These are phyloP conservation scores for Phytophthora sp. DNA, from an alignment of 352 stramenopile species.

Conservation along the genomic window DNA sequence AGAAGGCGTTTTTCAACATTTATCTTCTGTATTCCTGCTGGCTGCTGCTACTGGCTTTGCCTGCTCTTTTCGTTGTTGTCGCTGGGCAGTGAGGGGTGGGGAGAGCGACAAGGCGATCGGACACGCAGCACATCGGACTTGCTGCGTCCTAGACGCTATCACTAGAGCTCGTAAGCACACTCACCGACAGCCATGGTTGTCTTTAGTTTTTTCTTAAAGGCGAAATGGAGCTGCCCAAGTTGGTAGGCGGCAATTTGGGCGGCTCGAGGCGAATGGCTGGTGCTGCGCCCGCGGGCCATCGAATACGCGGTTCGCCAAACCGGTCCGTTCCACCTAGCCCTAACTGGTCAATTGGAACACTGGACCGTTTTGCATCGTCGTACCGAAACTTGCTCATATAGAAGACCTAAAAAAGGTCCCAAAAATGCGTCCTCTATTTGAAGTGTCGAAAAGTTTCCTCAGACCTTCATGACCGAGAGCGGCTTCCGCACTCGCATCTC, in stretches of 20 bases:
- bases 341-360: conserved; percentile 22
- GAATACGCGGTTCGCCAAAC: conserved; percentile 29
- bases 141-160: background rate
- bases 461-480: background rate
- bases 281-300: conserved; percentile 45
- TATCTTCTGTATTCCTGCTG: conserved; percentile 21
- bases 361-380: too few relatives aligned
- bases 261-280: conserved; percentile 63
- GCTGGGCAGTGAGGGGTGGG: background rate
- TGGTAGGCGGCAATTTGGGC: conserved; percentile 24
- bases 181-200: conserved; percentile 87
- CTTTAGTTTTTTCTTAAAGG: conserved; percentile 91
- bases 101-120: conserved; percentile 19
- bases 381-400: too few relatives aligned
- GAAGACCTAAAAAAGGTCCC: too few relatives aligned
- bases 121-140: conserved; percentile 10
- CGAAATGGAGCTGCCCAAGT: conserved; percentile 69
- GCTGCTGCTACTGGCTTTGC: conserved; percentile 29
- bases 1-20: conserved; percentile 19
- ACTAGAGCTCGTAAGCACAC: conserved; percentile 32
- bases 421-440: too few relatives aligned
- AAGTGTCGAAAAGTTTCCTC: too few relatives aligned
- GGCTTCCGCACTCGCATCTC: background rate
- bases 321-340: conserved; percentile 24
- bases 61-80: conserved; percentile 26